Base-by-base conservation (phyloP, 257 asterid species). In the Solanum appendiculatum region DNA sequence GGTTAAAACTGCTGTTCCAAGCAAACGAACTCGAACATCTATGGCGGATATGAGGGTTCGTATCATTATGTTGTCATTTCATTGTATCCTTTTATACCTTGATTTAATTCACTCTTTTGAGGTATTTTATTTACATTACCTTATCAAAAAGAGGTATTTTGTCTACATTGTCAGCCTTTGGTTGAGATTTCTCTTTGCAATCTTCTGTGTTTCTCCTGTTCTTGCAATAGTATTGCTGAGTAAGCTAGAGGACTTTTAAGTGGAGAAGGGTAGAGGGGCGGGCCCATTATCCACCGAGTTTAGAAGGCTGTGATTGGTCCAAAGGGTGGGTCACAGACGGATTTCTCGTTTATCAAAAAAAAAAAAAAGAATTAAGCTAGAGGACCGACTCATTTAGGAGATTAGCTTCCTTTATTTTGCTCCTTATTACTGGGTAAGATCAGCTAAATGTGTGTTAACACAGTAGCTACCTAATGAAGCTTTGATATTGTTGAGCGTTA, bases 1-100 rank as follows among this genome's bases (percentile, higher is more conserved):
- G 92, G 88, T 88, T 42, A 93, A 95, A 91, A 88, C 83, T 91
- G 86, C 91, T 86, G 91, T 92, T 84, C 98, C 96, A 89, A 94
- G 88, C 93, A 96, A 95, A 92, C 99, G 99, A 25, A 92, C 99
- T 87, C 96, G 98, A 90, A 96, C 98, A 58, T 94, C 98, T 87
- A 88, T 94, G 96, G 91, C 89, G 82, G 99, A 93, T 88, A 88
- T 91, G 78, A 92, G 94, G 95, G 98, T 94, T 86, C 87, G 96
- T 90, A 40, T 56, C 40, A 66, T 91, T 74, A 27, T 16, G 37
- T 58, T 74, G 11, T 51, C 4, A 51, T 66, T 88, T 58, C 54
- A 16, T 85, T 87, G 74, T 68, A 82, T 48, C 34, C 82, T 84
- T 21, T 87, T 64, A 20, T 46, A 20, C 33, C 83, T n/a, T 51